phyloP scores from a whole-genome alignment of 139 green algal species.

The Astrephomene gubernaculifera region DNA sequence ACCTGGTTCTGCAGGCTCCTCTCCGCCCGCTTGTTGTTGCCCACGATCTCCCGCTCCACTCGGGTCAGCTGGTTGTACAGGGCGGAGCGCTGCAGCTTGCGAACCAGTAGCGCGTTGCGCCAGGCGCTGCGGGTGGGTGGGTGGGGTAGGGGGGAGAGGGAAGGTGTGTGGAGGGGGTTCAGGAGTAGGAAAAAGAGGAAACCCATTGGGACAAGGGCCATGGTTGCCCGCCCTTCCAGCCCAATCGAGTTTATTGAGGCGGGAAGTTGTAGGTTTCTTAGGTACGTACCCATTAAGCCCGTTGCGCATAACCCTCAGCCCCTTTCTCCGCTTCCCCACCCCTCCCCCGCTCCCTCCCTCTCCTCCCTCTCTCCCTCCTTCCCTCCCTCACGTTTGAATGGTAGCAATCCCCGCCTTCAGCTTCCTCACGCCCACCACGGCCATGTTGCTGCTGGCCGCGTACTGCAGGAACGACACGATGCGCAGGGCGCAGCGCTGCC shows the following conservation, averaged over 20 bases:
- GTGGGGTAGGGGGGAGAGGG: neutral
- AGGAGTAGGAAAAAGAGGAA: no score
- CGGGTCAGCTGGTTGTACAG: slow-evolving; percentile 43
- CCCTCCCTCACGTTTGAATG: slow-evolving; percentile 15
- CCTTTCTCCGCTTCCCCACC: neutral
- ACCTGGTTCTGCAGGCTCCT: slow-evolving; percentile 26
- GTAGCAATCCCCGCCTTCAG: slow-evolving; percentile 30
- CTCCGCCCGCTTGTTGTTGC: neutral
- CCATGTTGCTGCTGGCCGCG: slow-evolving; percentile 25
- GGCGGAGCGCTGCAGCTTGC: slow-evolving; percentile 33
- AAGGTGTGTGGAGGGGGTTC: neutral
- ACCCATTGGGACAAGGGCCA: no score
- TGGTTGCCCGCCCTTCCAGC: neutral
- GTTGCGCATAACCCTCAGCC: neutral
- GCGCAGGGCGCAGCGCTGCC: slow-evolving; percentile 2
- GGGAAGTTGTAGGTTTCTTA: no score
- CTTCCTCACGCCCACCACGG: slow-evolving; percentile 28
- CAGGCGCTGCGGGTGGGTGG: slow-evolving; percentile 4
- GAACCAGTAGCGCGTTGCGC: slow-evolving; percentile 44
- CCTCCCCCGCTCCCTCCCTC: neutral
- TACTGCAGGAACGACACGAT: slow-evolving; percentile 36
- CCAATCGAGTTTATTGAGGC: no score
- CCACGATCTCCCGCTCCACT: slow-evolving; percentile 29
- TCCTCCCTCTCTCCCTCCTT: neutral
- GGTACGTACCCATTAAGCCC: no score